A percentile compares a stretch with the other conserved stretches of the same genome.
Evolutionary conservation across 768 basidiomycete genomes (phyloP).

Genomic region (Naganishia onofrii): DNA sequence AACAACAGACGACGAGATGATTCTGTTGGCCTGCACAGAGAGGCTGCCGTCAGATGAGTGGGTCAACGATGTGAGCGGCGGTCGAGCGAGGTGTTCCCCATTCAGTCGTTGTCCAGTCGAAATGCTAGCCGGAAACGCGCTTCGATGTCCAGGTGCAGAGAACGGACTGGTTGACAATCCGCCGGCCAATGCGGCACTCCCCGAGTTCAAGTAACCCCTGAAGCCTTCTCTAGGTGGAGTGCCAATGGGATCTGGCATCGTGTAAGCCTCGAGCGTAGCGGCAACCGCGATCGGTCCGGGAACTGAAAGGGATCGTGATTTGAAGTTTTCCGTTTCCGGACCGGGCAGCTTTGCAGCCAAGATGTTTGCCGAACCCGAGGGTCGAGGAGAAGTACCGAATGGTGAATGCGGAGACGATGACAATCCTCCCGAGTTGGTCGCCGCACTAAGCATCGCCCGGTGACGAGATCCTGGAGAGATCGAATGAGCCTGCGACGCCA

Average conservation of each 20-base stretch:
- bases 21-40: conserved; percentile 10
- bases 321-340: conserved; percentile 32
- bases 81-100: not conserved
- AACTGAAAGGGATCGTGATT: conserved; percentile 47
- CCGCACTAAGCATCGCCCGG: conserved; percentile 7
- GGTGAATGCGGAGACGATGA: conserved; percentile 16
- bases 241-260: conserved; percentile 74
- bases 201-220: conserved; percentile 9
- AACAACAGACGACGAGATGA: conserved; percentile 29
- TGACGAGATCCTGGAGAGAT: conserved; percentile 54
- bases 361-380: conserved; percentile 44
- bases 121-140: conserved; percentile 10
- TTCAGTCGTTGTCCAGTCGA: not conserved
- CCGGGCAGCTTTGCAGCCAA: conserved; percentile 25
- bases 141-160: conserved; percentile 17
- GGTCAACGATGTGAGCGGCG: conserved; percentile 6
- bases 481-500: conserved; percentile 55
- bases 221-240: conserved; percentile 62
- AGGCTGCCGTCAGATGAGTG: conserved; percentile 15
- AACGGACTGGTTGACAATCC: conserved; percentile 23
- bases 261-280: conserved; percentile 51
- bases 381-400: conserved; percentile 35
- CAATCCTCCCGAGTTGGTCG: conserved; percentile 4
- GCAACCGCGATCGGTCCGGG: conserved; percentile 44
- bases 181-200: conserved; percentile 8